Evolutionary conservation across 331 rosid species (phyloP), one percentile per base, ranked within the genome.

Genomic region (Saraca asoca): DNA sequence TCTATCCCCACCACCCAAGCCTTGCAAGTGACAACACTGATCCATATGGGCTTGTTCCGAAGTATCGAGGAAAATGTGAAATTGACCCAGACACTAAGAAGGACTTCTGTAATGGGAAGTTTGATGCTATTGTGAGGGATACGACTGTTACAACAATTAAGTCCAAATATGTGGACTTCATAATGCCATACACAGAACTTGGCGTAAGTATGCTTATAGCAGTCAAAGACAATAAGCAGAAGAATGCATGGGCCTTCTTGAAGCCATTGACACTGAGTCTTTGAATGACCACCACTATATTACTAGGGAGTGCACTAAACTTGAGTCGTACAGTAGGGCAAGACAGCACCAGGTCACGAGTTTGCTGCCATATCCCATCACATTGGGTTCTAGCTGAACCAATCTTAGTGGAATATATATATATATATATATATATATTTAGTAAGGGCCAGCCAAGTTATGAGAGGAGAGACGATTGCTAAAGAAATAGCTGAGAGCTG

Each of bases 61-160:
- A 78, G 73, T 94, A 94, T 61, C 85, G 88, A 80, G 99, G 99
- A 69, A 94, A 88, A 81, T 94, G 99, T 69, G 99, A 94, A 83
- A 76, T 77, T 62, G 92, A 94, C 76, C 95, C 93, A 2, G 83
- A 94, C 62, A 90, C 96, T 54, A 94, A 90, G 82, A 88, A 53
- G 76, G 70, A 33, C 70, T 95, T 79, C 76, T 95, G 99, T 73
- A 95, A 95, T 58, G 99, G 99, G 67, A 95, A 95, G 1, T 75
- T 39, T 2, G 82, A 81, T 53, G 84, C 75, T 13, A 60, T 57
- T 0, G 82, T 63, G 7, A 79, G 70, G 0, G 86, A 79, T 76
- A 31, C 55, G 9, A 84, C 86, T 4, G 78, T 81, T n/a, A 42
- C 67, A 18, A 78, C 65, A 10, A 72, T 69, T 13, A 70, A 82